Evolutionary conservation across 306 rosid genomes (phyloP).

Genomic region (Cyclanthera cordifolia): DNA sequence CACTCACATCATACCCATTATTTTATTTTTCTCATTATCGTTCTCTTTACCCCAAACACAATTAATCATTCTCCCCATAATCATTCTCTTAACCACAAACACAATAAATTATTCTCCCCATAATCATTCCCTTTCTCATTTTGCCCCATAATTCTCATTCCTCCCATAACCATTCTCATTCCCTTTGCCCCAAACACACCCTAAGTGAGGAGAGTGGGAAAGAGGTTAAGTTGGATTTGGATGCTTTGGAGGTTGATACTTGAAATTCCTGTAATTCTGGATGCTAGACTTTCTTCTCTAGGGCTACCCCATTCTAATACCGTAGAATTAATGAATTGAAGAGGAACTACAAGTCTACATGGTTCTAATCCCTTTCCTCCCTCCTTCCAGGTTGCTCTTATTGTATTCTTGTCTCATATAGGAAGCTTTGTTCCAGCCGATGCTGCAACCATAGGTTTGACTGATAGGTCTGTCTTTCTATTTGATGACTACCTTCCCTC

Average conservation of each 20-base stretch:
- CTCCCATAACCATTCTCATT: too few relatives aligned
- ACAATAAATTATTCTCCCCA: too few relatives aligned
- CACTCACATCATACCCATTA: too few relatives aligned
- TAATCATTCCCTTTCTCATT: too few relatives aligned
- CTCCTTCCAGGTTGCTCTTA: slow-evolving; percentile 69
- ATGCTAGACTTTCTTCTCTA: not conserved
- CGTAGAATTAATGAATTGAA: not conserved
- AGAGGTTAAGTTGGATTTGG: not conserved
- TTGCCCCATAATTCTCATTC: too few relatives aligned
- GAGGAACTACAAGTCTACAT: not conserved
- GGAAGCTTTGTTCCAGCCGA: slow-evolving; percentile 98
- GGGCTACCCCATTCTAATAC: not conserved
- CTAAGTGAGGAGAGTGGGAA: not conserved
- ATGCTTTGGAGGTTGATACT: not conserved
- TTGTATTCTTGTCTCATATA: slow-evolving; percentile 83
- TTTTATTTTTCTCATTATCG: too few relatives aligned
- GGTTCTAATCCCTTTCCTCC: not conserved
- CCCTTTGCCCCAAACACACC: too few relatives aligned
- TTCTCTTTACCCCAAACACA: too few relatives aligned
- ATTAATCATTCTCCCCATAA: too few relatives aligned
- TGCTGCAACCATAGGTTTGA: slow-evolving; percentile 93
- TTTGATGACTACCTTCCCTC: slow-evolving; percentile 16
- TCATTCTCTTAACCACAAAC: too few relatives aligned
- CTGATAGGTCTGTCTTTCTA: slow-evolving; percentile 56
- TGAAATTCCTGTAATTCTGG: not conserved